These are phyloP conservation scores for Clavariopsis aquatica DNA, from an alignment of 495 filamentous ascomycete species.

Conservation along the genomic window DNA sequence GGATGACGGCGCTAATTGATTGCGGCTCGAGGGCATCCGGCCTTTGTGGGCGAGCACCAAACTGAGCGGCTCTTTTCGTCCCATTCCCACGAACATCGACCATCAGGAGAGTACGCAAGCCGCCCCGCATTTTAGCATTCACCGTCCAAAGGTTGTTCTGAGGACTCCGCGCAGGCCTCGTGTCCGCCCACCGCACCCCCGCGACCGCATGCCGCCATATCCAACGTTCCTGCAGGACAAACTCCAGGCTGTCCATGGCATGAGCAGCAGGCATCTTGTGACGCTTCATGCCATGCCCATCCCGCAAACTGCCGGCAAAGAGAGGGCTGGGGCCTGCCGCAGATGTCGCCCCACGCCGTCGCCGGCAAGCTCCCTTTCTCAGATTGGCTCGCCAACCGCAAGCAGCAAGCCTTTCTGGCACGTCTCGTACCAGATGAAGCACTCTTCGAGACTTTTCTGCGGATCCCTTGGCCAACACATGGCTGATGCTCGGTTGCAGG, in stretches of 20 bases:
- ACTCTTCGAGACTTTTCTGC: slow-evolving; percentile 25
- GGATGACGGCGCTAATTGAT: not conserved
- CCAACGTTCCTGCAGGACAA: not conserved
- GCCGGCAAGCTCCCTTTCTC: not conserved
- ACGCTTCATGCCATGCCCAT: not conserved
- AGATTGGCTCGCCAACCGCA: not conserved
- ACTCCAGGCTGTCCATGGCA: not conserved
- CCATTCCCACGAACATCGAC: too few species aligned
- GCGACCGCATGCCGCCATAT: not conserved
- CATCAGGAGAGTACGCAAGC: slow-evolving; percentile 11
- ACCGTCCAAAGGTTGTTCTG: not conserved
- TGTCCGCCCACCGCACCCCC: not conserved
- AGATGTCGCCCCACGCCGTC: not conserved
- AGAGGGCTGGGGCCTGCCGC: not conserved
- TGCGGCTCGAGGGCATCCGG: not conserved
- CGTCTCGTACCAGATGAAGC: slow-evolving; percentile 1
- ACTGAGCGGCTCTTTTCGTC: too few species aligned
- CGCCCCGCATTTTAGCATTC: slow-evolving; percentile 21
- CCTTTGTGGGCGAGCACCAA: too few species aligned
- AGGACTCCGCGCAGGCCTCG: not conserved
- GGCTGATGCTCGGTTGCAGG: slow-evolving; percentile 5
- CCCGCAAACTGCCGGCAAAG: not conserved
- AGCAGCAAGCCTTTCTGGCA: not conserved
- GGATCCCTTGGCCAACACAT: slow-evolving; percentile 25
- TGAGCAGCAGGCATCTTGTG: not conserved